These are phyloP conservation scores for Geotrichum reessii DNA, from an alignment of 1,139 yeast species.

Conservation along the genomic window DNA sequence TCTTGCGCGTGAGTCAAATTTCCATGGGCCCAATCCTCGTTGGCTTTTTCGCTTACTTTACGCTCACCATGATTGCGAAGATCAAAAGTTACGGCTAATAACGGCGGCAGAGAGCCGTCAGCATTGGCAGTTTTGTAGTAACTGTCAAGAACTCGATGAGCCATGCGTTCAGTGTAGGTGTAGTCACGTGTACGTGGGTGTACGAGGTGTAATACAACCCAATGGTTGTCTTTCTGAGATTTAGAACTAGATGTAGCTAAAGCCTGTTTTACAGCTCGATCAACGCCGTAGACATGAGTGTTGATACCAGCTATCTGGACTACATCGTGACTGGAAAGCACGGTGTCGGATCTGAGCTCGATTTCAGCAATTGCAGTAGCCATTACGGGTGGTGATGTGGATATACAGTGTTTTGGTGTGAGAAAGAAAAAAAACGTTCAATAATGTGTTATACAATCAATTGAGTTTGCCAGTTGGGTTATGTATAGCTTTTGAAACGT, in stretches of 20 bases:
- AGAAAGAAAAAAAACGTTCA: background rate
- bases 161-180: conserved; percentile 22
- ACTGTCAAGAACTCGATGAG: conserved; percentile 22
- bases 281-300: conserved; percentile 28
- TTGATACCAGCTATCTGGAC: conserved; percentile 27
- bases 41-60: conserved; percentile 36
- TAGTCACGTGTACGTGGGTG: conserved; percentile 28
- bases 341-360: conserved; percentile 21
- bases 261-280: conserved; percentile 18
- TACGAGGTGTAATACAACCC: conserved; percentile 25
- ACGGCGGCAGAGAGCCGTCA: conserved; percentile 24
- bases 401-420: background rate
- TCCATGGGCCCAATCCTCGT: conserved; percentile 45
- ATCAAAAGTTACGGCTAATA: conserved; percentile 51
- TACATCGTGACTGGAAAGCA: conserved; percentile 20
- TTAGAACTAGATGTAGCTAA: background rate
- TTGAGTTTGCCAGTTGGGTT: too few species aligned
- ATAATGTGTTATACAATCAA: background rate
- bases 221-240: background rate
- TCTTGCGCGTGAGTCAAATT: conserved; percentile 51
- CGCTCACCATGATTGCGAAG: conserved; percentile 58
- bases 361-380: conserved; percentile 12
- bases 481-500: too few species aligned
- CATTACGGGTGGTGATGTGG: background rate
- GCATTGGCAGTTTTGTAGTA: conserved; percentile 5